Percentiles rank a stretch among this genome's conserved stretches.
phyloP scores from a whole-genome alignment of 306 rosid species.

The Arachis stenosperma region DNA sequence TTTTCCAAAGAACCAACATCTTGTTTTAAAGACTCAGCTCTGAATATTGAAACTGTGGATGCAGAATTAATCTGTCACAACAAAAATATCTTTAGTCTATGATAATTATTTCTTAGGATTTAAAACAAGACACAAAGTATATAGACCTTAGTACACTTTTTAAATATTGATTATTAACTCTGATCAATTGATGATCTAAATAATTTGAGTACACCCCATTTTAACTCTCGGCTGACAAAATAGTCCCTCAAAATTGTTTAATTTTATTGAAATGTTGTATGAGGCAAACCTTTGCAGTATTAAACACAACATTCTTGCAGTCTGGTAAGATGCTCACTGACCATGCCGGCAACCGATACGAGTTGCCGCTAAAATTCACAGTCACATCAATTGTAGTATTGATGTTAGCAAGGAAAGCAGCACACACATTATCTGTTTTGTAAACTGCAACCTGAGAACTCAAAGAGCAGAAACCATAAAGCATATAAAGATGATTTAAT shows the following conservation, averaged over 20 bases:
- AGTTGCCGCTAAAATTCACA: slow-evolving; percentile 50
- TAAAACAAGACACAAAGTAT: slow-evolving; percentile 9
- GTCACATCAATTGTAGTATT: slow-evolving; percentile 62
- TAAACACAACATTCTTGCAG: slow-evolving; percentile 40
- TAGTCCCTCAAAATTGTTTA: too few species aligned
- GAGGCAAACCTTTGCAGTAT: slow-evolving; percentile 75
- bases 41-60: slow-evolving; percentile 38
- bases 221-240: too few species aligned
- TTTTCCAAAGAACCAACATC: slow-evolving; percentile 44
- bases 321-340: slow-evolving; percentile 89
- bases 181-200: too few species aligned
- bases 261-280: background rate
- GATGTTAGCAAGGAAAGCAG: slow-evolving; percentile 83
- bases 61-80: slow-evolving; percentile 63
- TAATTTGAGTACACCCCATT: too few species aligned
- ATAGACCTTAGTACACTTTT: background rate
- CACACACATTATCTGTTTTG: slow-evolving; percentile 67
- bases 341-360: slow-evolving; percentile 77
- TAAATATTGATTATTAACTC: background rate
- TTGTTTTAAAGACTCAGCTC: slow-evolving; percentile 25
- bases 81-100: slow-evolving; percentile 11
- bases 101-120: background rate
- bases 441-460: slow-evolving; percentile 72
- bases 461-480: slow-evolving; percentile 10
- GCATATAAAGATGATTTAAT: too few species aligned